Evolutionary conservation across 768 basidiomycete genomes (phyloP).

Genomic region (Trametes meyenii): DNA sequence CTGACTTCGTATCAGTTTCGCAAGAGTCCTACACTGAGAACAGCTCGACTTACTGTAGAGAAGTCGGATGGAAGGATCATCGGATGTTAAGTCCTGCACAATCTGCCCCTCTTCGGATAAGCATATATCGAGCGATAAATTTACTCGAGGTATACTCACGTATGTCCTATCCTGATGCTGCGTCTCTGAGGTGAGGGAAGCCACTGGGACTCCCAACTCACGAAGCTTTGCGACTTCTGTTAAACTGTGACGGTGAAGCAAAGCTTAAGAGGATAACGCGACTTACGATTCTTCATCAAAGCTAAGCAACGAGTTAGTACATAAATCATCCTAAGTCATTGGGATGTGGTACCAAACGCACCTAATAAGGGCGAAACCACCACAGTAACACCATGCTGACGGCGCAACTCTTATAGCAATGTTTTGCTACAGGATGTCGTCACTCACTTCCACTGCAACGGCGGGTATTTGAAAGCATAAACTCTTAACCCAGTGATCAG

Average conservation of each 20-base stretch:
- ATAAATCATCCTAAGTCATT: neutral
- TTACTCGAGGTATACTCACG: conserved; percentile 39
- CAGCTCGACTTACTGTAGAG: conserved; percentile 63
- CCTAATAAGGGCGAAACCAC: conserved; percentile 80
- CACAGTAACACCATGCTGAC: conserved; percentile 68
- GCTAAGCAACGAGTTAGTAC: conserved; percentile 43
- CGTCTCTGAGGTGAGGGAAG: conserved; percentile 71
- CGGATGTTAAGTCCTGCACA: conserved; percentile 58
- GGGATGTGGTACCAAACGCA: conserved; percentile 33
- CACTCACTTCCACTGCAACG: conserved; percentile 56
- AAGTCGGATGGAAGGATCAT: conserved; percentile 58
- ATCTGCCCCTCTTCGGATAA: conserved; percentile 47
- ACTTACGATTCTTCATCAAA: conserved; percentile 79
- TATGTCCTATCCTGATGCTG: conserved; percentile 51
- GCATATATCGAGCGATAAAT: neutral
- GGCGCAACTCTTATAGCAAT: neutral
- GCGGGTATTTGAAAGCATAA: conserved; percentile 88
- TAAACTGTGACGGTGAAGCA: neutral
- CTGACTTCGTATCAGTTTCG: conserved; percentile 51
- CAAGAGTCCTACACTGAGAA: neutral
- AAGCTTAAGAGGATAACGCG: neutral
- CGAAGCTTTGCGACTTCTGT: conserved; percentile 68
- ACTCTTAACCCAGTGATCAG: conserved; percentile 48
- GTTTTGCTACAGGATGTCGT: conserved; percentile 7
- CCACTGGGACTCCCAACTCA: conserved; percentile 55